Evolutionary conservation across 2,329 filamentous ascomycete species (phyloP).

Genomic region (Boeremia exigua): DNA sequence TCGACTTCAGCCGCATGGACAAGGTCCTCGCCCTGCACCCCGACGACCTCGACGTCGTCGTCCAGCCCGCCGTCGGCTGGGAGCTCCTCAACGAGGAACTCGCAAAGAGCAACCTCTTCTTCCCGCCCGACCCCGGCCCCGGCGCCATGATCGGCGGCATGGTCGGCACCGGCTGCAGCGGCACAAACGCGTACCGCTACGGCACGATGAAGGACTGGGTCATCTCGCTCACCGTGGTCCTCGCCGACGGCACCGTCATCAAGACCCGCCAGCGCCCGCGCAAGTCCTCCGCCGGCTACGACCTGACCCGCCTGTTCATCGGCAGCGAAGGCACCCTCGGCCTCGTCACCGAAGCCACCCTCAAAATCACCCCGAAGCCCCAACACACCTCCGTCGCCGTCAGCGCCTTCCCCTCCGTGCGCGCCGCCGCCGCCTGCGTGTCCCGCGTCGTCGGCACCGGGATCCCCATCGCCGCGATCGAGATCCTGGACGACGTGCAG

Average conservation of each 20-base stretch:
- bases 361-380: constrained; percentile 85
- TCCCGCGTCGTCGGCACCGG: constrained; percentile 79
- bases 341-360: constrained; percentile 85
- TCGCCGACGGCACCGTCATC: constrained; percentile 88
- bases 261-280: constrained; percentile 87
- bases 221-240: constrained; percentile 80
- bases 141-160: constrained; percentile 92
- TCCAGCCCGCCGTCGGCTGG: constrained; percentile 78
- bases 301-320: constrained; percentile 87
- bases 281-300: constrained; percentile 91
- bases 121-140: constrained; percentile 89
- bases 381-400: constrained; percentile 82
- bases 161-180: constrained; percentile 77
- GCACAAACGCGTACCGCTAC: constrained; percentile 90
- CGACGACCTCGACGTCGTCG: constrained; percentile 65
- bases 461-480: constrained; percentile 86
- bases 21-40: constrained; percentile 78
- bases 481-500: constrained; percentile 90
- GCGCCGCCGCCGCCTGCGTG: constrained; percentile 79
- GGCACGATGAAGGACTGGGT: constrained; percentile 97
- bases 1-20: constrained; percentile 88
- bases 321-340: constrained; percentile 91
- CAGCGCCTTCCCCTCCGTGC: constrained; percentile 67
- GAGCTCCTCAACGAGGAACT: constrained; percentile 82
- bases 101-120: constrained; percentile 76